phyloP scores from a whole-genome alignment of 805 yeast genomes.

The Saturnispora silvae region DNA sequence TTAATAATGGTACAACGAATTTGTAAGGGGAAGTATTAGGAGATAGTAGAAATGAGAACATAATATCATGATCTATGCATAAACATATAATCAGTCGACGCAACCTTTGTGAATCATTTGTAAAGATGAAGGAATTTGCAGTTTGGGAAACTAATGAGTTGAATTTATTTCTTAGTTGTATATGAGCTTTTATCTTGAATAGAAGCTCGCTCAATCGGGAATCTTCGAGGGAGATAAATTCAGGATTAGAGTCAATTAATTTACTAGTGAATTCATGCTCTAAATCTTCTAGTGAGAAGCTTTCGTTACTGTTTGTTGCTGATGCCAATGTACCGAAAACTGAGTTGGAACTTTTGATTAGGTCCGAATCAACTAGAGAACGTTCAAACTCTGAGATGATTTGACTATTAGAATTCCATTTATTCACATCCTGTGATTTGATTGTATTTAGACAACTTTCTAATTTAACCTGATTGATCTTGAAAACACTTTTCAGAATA shows the following conservation, averaged over 20 bases:
- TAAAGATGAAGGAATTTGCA: slow-evolving; percentile 27
- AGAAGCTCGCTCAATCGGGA: slow-evolving; percentile 45
- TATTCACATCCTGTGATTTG: slow-evolving; percentile 15
- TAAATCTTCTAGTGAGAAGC: slow-evolving; percentile 10
- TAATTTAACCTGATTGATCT: slow-evolving; percentile 23
- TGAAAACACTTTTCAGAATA: slow-evolving; percentile 17
- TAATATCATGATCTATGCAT: slow-evolving; percentile 30
- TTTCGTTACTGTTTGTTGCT: background rate
- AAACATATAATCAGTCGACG: slow-evolving; percentile 44
- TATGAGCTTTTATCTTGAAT: slow-evolving; percentile 33
- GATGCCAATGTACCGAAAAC: slow-evolving; percentile 7
- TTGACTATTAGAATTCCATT: slow-evolving; percentile 8
- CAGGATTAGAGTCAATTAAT: slow-evolving; percentile 33
- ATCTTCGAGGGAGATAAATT: slow-evolving; percentile 39
- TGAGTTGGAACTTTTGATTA: slow-evolving; percentile 13
- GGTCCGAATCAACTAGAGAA: slow-evolving; percentile 16
- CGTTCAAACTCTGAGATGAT: slow-evolving; percentile 14
- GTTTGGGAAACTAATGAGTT: slow-evolving; percentile 27
- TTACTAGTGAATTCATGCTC: slow-evolving; percentile 15
- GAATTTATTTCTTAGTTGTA: slow-evolving; percentile 33
- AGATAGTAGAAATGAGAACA: slow-evolving; percentile 33
- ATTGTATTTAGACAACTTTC: slow-evolving; percentile 15
- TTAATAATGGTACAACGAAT: slow-evolving; percentile 35
- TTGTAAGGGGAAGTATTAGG: slow-evolving; percentile 32
- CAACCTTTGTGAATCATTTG: slow-evolving; percentile 33